Evolutionary conservation across 2,329 filamentous ascomycete genomes (phyloP).

Genomic region (Lachnellula cervina): DNA sequence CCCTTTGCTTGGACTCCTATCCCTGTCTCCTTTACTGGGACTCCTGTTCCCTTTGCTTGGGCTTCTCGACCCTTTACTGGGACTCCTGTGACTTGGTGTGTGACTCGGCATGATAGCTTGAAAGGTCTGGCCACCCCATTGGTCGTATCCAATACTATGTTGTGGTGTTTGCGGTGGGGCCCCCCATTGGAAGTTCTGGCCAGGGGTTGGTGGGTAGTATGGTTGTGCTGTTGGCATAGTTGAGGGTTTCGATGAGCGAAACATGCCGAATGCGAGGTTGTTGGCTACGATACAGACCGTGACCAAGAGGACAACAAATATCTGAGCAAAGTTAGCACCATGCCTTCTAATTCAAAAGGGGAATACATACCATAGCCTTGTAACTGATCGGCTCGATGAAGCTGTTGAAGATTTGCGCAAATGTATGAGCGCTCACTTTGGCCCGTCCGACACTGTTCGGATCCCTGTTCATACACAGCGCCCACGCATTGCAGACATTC

Average conservation of each 20-base stretch:
- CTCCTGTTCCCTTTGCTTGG: slow-evolving; percentile 24
- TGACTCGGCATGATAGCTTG: slow-evolving; percentile 27
- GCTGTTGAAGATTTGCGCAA: slow-evolving; percentile 88
- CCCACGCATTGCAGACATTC: slow-evolving; percentile 72
- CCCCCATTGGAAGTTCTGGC: slow-evolving; percentile 26
- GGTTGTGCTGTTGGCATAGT: slow-evolving; percentile 30
- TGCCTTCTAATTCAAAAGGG: background rate
- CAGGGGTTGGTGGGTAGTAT: slow-evolving; percentile 21
- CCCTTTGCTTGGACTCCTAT: slow-evolving; percentile 12
- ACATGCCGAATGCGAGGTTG: slow-evolving; percentile 42
- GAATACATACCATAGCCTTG: slow-evolving; percentile 62
- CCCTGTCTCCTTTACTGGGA: slow-evolving; percentile 21
- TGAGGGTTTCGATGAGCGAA: slow-evolving; percentile 22
- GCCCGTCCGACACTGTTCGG: slow-evolving; percentile 72
- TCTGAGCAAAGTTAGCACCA: slow-evolving; percentile 32
- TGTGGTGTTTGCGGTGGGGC: slow-evolving; percentile 26
- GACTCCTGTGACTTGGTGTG: slow-evolving; percentile 25
- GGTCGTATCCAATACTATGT: slow-evolving; percentile 19
- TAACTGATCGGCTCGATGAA: slow-evolving; percentile 88
- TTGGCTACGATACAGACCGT: slow-evolving; percentile 46
- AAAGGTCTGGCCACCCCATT: slow-evolving; percentile 17
- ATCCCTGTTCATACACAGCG: slow-evolving; percentile 81
- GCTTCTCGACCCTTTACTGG: slow-evolving; percentile 24
- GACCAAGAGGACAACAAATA: slow-evolving; percentile 47
- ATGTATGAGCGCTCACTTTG: slow-evolving; percentile 77